Conservation (phyloP, 2,329 filamentous ascomycete species). For the Furcasterigmium furcatum region DNA sequence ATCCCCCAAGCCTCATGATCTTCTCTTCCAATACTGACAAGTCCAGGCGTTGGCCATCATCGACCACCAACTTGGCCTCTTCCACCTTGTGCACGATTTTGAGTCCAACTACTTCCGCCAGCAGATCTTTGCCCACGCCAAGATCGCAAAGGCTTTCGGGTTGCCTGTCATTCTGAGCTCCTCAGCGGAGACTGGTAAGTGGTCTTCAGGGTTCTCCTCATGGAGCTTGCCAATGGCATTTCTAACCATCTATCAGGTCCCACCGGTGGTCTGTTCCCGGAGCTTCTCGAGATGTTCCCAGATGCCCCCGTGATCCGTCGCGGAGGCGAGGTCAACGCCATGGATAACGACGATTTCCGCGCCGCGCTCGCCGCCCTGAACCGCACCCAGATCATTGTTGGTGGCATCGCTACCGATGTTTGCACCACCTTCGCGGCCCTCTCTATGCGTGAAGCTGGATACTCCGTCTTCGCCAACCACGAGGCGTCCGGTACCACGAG, state of each 20-base stretch:
- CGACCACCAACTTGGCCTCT: slow-evolving; percentile 51
- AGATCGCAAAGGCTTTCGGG: slow-evolving; percentile 53
- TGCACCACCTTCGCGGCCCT: slow-evolving; percentile 60
- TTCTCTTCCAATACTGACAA: neutral
- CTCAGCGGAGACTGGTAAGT: slow-evolving; percentile 43
- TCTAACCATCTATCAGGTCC: slow-evolving; percentile 34
- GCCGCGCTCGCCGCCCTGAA: slow-evolving; percentile 51
- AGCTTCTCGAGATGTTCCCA: slow-evolving; percentile 55
- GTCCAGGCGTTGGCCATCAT: slow-evolving; percentile 39
- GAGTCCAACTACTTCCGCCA: slow-evolving; percentile 51
- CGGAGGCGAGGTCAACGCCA: slow-evolving; percentile 59
- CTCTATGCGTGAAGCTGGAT: slow-evolving; percentile 54
- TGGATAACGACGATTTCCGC: slow-evolving; percentile 59
- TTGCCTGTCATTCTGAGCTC: slow-evolving; percentile 56
- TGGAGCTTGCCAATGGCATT: neutral
- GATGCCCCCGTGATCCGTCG: slow-evolving; percentile 53
- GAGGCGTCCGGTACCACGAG: slow-evolving; percentile 56
- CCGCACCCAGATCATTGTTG: slow-evolving; percentile 59
- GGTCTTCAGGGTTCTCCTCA: neutral
- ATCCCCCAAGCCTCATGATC: too few species aligned
- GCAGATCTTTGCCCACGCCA: slow-evolving; percentile 55
- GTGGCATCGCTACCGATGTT: slow-evolving; percentile 60
- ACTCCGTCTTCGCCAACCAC: slow-evolving; percentile 58
- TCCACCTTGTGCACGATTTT: slow-evolving; percentile 52
- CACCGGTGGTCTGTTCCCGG: slow-evolving; percentile 57